Evolutionary conservation across 2,329 filamentous ascomycete species (phyloP).

Genomic region (Arthrobotrys sphaeroides): DNA sequence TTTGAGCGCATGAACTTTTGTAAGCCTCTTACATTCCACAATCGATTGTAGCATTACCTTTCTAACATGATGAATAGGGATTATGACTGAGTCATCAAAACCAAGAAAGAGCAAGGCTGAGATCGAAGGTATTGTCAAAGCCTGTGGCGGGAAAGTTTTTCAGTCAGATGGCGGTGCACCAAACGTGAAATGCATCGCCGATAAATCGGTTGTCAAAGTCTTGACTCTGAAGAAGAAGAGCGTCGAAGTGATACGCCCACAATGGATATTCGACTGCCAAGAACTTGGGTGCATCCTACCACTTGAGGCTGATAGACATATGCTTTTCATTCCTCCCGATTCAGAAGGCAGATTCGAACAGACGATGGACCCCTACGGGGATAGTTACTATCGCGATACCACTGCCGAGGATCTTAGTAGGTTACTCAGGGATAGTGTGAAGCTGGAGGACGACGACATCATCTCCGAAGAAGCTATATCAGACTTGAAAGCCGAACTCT

Average conservation of each 20-base stretch:
- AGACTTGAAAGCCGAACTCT: slow-evolving; percentile 58
- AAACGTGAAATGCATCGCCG: slow-evolving; percentile 77
- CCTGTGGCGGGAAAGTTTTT: slow-evolving; percentile 80
- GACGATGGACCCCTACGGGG: slow-evolving; percentile 79
- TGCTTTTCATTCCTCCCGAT: slow-evolving; percentile 77
- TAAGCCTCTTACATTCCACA: not conserved
- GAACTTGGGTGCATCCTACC: slow-evolving; percentile 71
- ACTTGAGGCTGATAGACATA: slow-evolving; percentile 65
- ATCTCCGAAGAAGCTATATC: slow-evolving; percentile 39
- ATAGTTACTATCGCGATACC: slow-evolving; percentile 81
- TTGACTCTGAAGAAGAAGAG: slow-evolving; percentile 76
- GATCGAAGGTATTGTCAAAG: slow-evolving; percentile 81
- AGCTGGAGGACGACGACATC: slow-evolving; percentile 40
- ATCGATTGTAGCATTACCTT: not conserved
- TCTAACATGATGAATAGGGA: slow-evolving; percentile 60
- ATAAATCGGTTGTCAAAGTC: slow-evolving; percentile 80
- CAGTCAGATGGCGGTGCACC: slow-evolving; percentile 74
- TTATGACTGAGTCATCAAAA: slow-evolving; percentile 78
- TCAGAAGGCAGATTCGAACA: slow-evolving; percentile 67
- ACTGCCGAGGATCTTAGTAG: slow-evolving; percentile 58
- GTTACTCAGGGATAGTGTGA: slow-evolving; percentile 30
- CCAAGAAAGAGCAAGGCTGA: slow-evolving; percentile 81
- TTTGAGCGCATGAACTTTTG: slow-evolving; percentile 56
- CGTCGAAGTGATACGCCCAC: slow-evolving; percentile 77
- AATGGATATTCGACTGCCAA: slow-evolving; percentile 86